Evolutionary conservation across 148 eudicot genomes (phyloP).

Genomic region (Camellia japonica): DNA sequence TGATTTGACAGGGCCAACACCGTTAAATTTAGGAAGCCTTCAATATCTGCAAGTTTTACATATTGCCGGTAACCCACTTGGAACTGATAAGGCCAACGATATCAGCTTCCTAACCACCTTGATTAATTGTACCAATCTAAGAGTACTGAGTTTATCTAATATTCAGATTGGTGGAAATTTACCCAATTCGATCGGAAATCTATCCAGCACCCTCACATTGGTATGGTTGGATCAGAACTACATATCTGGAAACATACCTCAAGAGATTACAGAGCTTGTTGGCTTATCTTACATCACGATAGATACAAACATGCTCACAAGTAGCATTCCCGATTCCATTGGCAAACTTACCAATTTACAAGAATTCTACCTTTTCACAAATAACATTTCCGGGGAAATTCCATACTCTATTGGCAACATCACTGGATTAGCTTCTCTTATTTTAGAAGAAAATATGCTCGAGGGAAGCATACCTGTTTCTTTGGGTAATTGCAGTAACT

Average conservation of each 20-base stretch:
- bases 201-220: slow-evolving; percentile 8
- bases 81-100: slow-evolving; percentile 1
- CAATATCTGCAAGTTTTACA: slow-evolving; percentile 8
- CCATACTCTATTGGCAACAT: slow-evolving; percentile 24
- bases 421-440: background rate
- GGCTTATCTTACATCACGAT: background rate
- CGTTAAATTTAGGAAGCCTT: slow-evolving; percentile 16
- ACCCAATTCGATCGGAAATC: slow-evolving; percentile 18
- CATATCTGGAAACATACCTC: slow-evolving; percentile 24
- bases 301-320: slow-evolving; percentile 15
- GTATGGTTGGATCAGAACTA: slow-evolving; percentile 6
- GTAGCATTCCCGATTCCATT: slow-evolving; percentile 16
- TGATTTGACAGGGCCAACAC: slow-evolving; percentile 13
- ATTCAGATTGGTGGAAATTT: slow-evolving; percentile 5
- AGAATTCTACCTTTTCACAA: slow-evolving; percentile 3
- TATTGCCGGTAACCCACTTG: slow-evolving; percentile 12
- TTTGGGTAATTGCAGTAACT: slow-evolving; percentile 12
- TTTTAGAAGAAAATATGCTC: background rate
- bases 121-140: slow-evolving; percentile 19
- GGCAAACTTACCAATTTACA: slow-evolving; percentile 11
- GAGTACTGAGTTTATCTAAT: background rate
- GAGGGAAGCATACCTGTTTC: slow-evolving; percentile 23
- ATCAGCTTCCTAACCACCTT: slow-evolving; percentile 14
- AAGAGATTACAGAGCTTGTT: slow-evolving; percentile 7
- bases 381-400: slow-evolving; percentile 15